These are phyloP conservation scores for Chlamydomonas reinhardtii DNA, from an alignment of 163 green algal genomes.

Conservation along the genomic window DNA sequence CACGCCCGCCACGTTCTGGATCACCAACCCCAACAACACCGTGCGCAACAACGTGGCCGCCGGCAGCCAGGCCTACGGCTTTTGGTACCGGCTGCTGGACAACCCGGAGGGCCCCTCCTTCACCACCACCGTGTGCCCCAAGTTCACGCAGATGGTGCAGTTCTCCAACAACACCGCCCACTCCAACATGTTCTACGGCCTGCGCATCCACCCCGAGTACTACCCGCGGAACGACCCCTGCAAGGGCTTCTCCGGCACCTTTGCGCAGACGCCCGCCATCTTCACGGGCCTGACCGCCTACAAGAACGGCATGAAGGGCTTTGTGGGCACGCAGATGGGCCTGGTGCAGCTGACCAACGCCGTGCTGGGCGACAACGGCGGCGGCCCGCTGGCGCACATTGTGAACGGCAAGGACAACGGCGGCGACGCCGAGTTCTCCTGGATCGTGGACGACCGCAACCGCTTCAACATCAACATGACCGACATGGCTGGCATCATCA, in stretches of 20 bases:
- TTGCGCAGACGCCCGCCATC: conserved; percentile 55
- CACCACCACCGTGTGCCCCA: conserved; percentile 65
- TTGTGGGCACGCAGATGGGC: conserved; percentile 67
- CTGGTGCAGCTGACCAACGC: conserved; percentile 66
- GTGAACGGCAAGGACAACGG: conserved; percentile 74
- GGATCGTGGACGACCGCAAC: conserved; percentile 53
- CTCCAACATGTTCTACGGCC: conserved; percentile 80
- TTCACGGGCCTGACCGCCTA: conserved; percentile 65
- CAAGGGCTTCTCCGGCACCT: conserved; percentile 8
- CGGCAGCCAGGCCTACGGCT: conserved; percentile 61
- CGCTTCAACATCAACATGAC: conserved; percentile 14
- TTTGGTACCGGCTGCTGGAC: conserved; percentile 66
- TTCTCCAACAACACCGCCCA: conserved; percentile 78
- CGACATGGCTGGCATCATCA: conserved; percentile 55
- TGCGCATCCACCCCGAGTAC: conserved; percentile 74
- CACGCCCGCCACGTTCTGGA: conserved; percentile 81
- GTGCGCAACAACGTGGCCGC: conserved; percentile 71
- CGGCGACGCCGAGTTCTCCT: conserved; percentile 60
- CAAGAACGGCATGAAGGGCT: conserved; percentile 75
- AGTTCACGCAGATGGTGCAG: conserved; percentile 63
- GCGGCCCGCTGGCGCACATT: conserved; percentile 60
- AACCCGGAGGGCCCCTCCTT: conserved; percentile 64
- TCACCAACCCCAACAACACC: conserved; percentile 81
- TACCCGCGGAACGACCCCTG: conserved; percentile 57
- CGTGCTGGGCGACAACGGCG: conserved; percentile 68